Percentiles rank a stretch among this genome's conserved stretches.
phyloP scores from a whole-genome alignment of 2,329 filamentous ascomycete species.

The Pseudopithomyces maydicus region DNA sequence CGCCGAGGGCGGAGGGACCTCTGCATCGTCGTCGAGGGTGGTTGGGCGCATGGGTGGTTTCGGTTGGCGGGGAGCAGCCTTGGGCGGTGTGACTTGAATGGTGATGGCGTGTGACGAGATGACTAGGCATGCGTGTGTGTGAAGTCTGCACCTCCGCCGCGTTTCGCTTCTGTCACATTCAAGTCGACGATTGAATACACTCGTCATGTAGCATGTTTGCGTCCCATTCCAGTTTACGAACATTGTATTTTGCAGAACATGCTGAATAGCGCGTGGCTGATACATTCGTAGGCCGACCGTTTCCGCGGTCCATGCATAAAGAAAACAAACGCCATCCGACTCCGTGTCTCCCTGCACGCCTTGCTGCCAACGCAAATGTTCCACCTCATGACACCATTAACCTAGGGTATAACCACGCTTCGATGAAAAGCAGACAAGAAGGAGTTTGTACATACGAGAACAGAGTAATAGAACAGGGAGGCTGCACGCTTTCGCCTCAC shows the following conservation, averaged over 20 bases:
- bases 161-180: not conserved
- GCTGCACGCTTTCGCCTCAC: slow-evolving; percentile 27
- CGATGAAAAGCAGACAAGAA: slow-evolving; percentile 10
- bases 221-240: not conserved
- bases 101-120: slow-evolving; percentile 11
- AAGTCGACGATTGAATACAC: not conserved
- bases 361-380: slow-evolving; percentile 1
- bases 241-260: not conserved
- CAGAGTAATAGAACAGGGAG: slow-evolving; percentile 21
- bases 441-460: slow-evolving; percentile 15
- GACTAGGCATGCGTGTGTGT: not conserved
- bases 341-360: not conserved
- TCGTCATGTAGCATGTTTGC: not conserved
- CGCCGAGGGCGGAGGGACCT: slow-evolving; percentile 13
- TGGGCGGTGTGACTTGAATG: slow-evolving; percentile 13
- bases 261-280: not conserved
- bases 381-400: slow-evolving; percentile 7
- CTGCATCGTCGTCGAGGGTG: slow-evolving; percentile 10
- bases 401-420: slow-evolving; percentile 31
- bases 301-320: not conserved
- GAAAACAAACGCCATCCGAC: slow-evolving; percentile 17
- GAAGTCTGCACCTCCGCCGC: not conserved
- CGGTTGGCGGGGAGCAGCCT: slow-evolving; percentile 8
- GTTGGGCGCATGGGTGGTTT: slow-evolving; percentile 9
- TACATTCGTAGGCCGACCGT: not conserved